Base-by-base conservation (phyloP, 106 monocot species). In the Ottelia alismoides region DNA sequence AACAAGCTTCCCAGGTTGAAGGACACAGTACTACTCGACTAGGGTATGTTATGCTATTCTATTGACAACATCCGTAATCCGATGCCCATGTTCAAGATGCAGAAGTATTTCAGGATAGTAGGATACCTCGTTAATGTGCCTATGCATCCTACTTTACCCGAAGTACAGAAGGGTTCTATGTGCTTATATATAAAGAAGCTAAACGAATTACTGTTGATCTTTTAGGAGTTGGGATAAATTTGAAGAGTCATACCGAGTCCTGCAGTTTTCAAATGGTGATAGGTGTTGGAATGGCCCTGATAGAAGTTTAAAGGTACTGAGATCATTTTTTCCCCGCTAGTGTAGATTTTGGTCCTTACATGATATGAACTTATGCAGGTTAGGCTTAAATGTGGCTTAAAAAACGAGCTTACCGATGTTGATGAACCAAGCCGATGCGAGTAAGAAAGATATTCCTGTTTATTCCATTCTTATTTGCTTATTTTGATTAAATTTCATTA, bases 351-450 rank as follows among this genome's bases (percentile, higher is more conserved):
- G 40, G 16, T 6, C 16, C 6, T 6, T 16, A 7, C 16, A 43
- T 43, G 40, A 43, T 16, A 43, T 43, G n/a, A n/a, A 44, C 22
- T 66, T 47, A 22, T 54, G 19, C 98, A 99, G 98, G 79, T 99
- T 63, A 90, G 80, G 74, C 98, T 99, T 62, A 72, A 77, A 35
- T 99, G 98, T 70, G 98, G 98, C 25, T 59, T 99, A 65, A 86
- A 77, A 28, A 80, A 83, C 73, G 98, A 99, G 57, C 67, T 99
- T 31, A 61, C 70, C 18, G 90, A 86, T 28, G 77, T 99, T 20
- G 98, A 91, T 70, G 90, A 99, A 64, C 98, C 90, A 44, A 99
- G 86, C 66, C 68, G 89, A 79, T 99, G 98, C 90, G 98, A 99
- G 98, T 99, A 80, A 61, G 90, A 30, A 20, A n/a, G 20, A 49